These are phyloP conservation scores for Talaromyces sp. DNA, from an alignment of 2,329 filamentous ascomycete species.

Conservation along the genomic window DNA sequence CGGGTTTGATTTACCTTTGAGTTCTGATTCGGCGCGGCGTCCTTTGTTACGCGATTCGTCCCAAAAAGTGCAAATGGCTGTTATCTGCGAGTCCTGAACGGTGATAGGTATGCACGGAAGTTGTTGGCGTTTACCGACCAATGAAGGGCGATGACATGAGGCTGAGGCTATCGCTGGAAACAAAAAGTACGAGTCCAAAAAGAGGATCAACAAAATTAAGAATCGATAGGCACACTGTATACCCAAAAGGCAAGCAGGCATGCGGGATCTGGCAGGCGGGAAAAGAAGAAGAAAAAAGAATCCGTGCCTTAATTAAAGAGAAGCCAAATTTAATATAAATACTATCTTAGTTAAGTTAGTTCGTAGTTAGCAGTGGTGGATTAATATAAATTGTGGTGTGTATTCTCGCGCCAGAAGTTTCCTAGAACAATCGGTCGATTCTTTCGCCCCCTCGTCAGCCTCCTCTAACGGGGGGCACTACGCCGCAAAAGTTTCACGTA, in stretches of 20 bases:
- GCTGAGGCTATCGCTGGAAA: not conserved
- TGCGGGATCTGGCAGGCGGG: not conserved
- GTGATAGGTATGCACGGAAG: not conserved
- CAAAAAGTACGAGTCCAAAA: not conserved
- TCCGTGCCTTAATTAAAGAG: not conserved
- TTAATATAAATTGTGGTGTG: not conserved
- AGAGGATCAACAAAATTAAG: not conserved
- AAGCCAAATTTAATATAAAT: constrained; percentile 2
- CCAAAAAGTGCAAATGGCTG: not conserved
- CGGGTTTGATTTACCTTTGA: not conserved
- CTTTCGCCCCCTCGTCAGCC: constrained; percentile 1
- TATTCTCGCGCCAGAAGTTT: constrained; percentile 1
- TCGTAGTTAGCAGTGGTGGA: not conserved
- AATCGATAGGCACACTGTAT: not conserved
- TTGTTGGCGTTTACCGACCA: not conserved
- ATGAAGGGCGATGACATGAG: not conserved
- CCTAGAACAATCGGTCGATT: not conserved
- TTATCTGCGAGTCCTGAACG: not conserved
- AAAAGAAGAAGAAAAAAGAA: not conserved
- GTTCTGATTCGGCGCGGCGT: not conserved
- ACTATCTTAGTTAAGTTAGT: not conserved
- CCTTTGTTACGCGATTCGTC: constrained; percentile 1
- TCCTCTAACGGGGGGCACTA: not conserved
- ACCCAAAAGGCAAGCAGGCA: not conserved
- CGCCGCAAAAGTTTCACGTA: not conserved